Base-by-base conservation (phyloP, 805 yeast genomes). In the Wickerhamomyces pijperi region DNA sequence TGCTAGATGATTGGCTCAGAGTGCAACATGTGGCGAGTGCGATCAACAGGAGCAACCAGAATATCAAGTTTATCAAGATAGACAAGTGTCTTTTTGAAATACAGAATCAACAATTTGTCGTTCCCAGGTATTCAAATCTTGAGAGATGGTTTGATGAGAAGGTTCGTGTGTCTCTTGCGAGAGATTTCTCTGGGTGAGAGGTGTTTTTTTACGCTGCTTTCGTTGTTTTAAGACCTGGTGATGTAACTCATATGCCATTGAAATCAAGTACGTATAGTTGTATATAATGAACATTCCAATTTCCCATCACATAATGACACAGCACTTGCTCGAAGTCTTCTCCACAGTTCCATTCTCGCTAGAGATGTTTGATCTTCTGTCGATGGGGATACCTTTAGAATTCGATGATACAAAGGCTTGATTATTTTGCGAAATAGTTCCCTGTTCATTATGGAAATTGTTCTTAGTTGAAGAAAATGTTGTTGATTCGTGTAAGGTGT, bases 1-100 rank as follows among this genome's bases (percentile, higher is more conserved):
- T 75, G 3, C 66, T 64, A 49, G 81, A 75, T 50, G 71, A 69
- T 42, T 74, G 80, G 80, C 63, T 64, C 43, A 62, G 72, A 40
- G 73, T 74, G 2, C 75, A 71, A 46, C 76, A 71, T 45, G 66
- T 72, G 7, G 81, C 78, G 1, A 43, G 58, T 32, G 56, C 61
- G 5, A 64, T 70, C 39, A 46, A 58, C 25, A 43, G 58, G 17
- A 40, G 47, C 9, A 64, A 59, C 42, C 31, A 29, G 0, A 29
- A 39, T 2, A 46, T 76, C 25, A 38, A 49, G 36, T 74, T 69
- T 45, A 60, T 75, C 16, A 61, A 72, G 42, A 65, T 76, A 32
- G 72, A 74, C 50, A 58, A 60, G 28, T 68, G 73, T 45, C 47
- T 75, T 14, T 76, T 74, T 55, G 70, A 70, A 44, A 43, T 57